A percentile compares a stretch with the other conserved stretches of the same genome.
Conservation (phyloP, 176 grass and related monocot species). For the Triticum turgidum region DNA sequence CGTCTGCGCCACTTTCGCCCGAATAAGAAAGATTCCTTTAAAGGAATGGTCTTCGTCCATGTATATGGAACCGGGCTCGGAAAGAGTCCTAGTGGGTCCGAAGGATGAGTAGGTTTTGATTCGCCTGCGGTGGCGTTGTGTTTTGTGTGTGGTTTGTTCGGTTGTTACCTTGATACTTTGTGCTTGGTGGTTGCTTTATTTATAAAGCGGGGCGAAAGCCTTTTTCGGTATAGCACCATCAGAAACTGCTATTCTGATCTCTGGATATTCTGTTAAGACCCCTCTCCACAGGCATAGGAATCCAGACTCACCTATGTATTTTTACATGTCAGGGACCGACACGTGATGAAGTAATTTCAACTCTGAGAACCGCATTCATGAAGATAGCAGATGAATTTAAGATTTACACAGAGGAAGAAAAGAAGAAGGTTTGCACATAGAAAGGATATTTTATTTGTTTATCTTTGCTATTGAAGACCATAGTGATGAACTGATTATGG, state of each 20-base stretch:
- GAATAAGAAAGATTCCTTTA: no score
- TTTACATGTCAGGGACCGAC: slow-evolving; percentile 75
- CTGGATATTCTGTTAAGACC: background rate
- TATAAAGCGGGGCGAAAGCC: background rate
- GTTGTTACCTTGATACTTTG: no score
- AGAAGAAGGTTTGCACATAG: slow-evolving; percentile 61
- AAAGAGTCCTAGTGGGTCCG: no score
- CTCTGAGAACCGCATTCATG: slow-evolving; percentile 78
- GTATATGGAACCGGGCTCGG: no score
- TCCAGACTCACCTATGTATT: background rate
- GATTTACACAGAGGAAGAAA: slow-evolving; percentile 92
- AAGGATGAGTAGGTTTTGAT: no score
- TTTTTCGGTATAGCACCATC: background rate
- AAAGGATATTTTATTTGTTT: slow-evolving; percentile 34
- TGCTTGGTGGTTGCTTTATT: no score
- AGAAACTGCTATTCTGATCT: background rate
- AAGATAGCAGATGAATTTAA: slow-evolving; percentile 89
- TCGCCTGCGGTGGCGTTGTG: no score
- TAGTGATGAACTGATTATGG: slow-evolving; percentile 15
- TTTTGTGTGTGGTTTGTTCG: no score
- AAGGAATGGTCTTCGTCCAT: no score
- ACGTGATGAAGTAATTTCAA: slow-evolving; percentile 89
- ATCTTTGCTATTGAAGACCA: slow-evolving; percentile 8
- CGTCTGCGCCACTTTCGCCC: no score
- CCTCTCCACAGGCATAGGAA: background rate